Base-by-base conservation (phyloP, 139 green algal genomes). In the Volvox reticuliferus region DNA sequence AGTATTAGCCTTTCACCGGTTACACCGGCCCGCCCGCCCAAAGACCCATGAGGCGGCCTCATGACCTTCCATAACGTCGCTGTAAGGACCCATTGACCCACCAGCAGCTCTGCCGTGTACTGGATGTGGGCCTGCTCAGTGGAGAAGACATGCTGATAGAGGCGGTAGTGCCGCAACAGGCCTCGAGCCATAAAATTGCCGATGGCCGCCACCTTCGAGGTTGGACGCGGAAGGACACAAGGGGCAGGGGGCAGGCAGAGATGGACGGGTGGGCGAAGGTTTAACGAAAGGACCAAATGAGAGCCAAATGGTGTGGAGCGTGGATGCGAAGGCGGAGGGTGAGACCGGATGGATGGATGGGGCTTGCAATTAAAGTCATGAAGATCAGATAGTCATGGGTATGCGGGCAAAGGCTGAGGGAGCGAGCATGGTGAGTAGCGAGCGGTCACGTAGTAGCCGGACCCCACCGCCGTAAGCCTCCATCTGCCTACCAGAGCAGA, bases 111-210 rank as follows among this genome's bases (percentile, higher is more conserved):
- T 0, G 63, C 88, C 16, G 88, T 89, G 77, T 82, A 94, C 77
- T 94, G 75, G 18, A 85, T 88, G 32, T 92, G 68, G 20, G 89
- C 88, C 79, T 94, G 91, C 30, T 89, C 80, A 1, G 35, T 62
- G 30, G n/a, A 76, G 76, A 92, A 92, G 30, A 88, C 69, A 26
- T 92, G 55, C 33, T 88, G 67, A 67, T 94, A 94, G 5, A 94
- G 69, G 50, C 88, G 88, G 79, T 81, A 92, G 83, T 94, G 91
- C 63, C 87, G 84, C 65, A 94, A 89, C 37, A 94, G 86, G 6
- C 87, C 91, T 17, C 88, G 75, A 1, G 88, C 82, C 61, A 94
- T 92, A 68, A 91, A 92, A 13, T 28, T 30, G 14, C n/a, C 91
- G 44, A 87, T 33, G 16, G 68, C 30, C 0, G 91, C 88, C 37